These are phyloP conservation scores for Apiotrichum sp. DNA, from an alignment of 1,284 basidiomycete genomes.

Conservation along the genomic window DNA sequence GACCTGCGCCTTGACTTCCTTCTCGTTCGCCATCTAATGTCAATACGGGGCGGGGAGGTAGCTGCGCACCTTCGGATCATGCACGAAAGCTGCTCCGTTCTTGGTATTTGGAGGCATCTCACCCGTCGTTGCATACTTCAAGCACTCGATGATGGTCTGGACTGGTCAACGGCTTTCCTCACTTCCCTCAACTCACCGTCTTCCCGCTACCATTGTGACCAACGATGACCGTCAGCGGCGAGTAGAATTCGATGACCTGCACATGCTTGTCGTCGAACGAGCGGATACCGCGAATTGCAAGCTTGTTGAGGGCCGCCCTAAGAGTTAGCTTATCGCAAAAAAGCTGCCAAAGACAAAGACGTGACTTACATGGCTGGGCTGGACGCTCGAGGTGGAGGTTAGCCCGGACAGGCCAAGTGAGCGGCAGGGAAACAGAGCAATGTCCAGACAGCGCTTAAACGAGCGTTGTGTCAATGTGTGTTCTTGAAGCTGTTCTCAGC, in stretches of 20 bases:
- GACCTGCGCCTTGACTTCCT: conserved; percentile 97
- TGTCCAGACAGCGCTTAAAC: no score
- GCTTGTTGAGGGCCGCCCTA: conserved; percentile 82
- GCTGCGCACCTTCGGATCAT: conserved; percentile 71
- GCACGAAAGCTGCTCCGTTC: conserved; percentile 85
- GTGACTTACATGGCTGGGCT: no score
- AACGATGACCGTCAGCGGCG: conserved; percentile 96
- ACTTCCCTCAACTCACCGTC: conserved; percentile 54
- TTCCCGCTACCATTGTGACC: conserved; percentile 98
- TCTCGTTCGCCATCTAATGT: conserved; percentile 83
- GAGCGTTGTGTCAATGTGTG: no score
- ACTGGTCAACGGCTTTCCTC: conserved; percentile 50
- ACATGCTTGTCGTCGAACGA: conserved; percentile 93
- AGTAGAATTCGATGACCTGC: conserved; percentile 93
- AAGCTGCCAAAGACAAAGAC: no score
- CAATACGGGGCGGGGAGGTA: neutral
- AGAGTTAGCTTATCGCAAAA: no score
- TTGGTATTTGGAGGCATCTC: conserved; percentile 97
- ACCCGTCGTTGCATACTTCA: conserved; percentile 98
- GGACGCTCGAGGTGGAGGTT: no score
- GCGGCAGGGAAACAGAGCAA: no score
- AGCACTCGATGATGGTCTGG: conserved; percentile 92
- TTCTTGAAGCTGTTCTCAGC: no score
- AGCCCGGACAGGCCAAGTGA: no score
- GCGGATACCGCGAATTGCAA: conserved; percentile 65